Evolutionary conservation across 495 filamentous ascomycete species (phyloP), one percentile per base, ranked within the genome.

Genomic region (Astrothelium macrocarpum): DNA sequence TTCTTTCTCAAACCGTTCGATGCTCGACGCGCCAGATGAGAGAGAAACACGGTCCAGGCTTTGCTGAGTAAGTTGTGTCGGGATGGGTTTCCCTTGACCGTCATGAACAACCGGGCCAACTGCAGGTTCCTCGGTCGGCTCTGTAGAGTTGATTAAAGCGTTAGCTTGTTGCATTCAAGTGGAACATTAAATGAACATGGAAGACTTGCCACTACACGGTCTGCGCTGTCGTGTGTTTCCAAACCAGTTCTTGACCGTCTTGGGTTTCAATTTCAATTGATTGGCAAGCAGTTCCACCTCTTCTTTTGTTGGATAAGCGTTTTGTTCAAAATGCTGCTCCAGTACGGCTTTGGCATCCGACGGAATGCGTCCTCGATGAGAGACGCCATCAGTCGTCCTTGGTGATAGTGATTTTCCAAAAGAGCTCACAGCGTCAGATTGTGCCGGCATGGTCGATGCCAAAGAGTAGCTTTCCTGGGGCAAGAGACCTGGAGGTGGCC

Each of bases 181-280:
- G 12, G 25, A 16, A 29, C 29, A 2, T 11, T 25, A 4, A 29
- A 20, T 28, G 5, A 12, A 5, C 7, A 2, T 9, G 7, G 16
- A 20, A 29, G 20, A 56, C 49, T 56, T 56, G 29, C 49, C 49
- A 29, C 49, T 56, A 29, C 49, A 56, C 4, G 49, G 49, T 16
- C 49, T 56, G 0, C 49, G 49, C 16, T 56, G 49, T 29, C 49
- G 49, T 56, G 49, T 56, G 25, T 56, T 56, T 28, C 49, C 49
- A 56, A 56, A 56, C 49, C 49, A 56, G 16, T 56, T 56, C 49
- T 56, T 56, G 49, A 56, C 49, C 49, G 49, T 56, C 49, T 56
- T 56, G 2, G 49, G 49, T 25, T 56, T 56, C 49, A 56, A 29
- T 26, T 20, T 20, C 20, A 56, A 29, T 11, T 29, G 20, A 29